Evolutionary conservation across 495 filamentous ascomycete genomes (phyloP).

Genomic region (Neurospora sublineolata): DNA sequence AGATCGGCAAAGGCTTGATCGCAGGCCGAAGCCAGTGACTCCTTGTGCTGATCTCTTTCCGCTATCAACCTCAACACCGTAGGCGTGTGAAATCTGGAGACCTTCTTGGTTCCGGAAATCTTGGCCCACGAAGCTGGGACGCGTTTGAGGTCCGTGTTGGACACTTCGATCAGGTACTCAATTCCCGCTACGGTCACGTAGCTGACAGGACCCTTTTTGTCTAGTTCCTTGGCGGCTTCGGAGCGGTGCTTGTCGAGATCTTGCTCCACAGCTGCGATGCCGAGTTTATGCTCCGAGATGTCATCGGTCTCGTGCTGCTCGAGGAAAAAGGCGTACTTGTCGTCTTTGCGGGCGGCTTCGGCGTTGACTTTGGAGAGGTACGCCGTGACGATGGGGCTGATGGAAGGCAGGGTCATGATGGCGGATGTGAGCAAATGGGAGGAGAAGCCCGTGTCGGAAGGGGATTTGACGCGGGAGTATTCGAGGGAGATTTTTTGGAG

Average conservation of each 20-base stretch:
- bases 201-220: constrained; percentile 53
- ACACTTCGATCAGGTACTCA: constrained; percentile 87
- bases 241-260: constrained; percentile 68
- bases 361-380: constrained; percentile 80
- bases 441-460: constrained; percentile 60
- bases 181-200: constrained; percentile 81
- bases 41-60: constrained; percentile 90
- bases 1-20: constrained; percentile 69
- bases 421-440: constrained; percentile 61
- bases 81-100: constrained; percentile 90
- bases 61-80: constrained; percentile 70
- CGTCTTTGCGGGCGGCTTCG: constrained; percentile 70
- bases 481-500: constrained; percentile 69
- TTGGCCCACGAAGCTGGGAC: constrained; percentile 92
- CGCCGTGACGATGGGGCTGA: constrained; percentile 53
- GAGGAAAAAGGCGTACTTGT: constrained; percentile 90
- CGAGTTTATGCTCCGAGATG: constrained; percentile 78
- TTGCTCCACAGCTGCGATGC: constrained; percentile 81
- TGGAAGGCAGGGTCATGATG: constrained; percentile 64
- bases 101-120: constrained; percentile 84
- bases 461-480: constrained; percentile 52
- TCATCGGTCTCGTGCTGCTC: constrained; percentile 75
- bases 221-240: constrained; percentile 56
- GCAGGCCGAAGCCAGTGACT: constrained; percentile 83
- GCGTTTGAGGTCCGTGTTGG: constrained; percentile 64